Base-by-base conservation (phyloP, 2,329 filamentous ascomycete genomes). In the Acrodontium crateriforme region DNA sequence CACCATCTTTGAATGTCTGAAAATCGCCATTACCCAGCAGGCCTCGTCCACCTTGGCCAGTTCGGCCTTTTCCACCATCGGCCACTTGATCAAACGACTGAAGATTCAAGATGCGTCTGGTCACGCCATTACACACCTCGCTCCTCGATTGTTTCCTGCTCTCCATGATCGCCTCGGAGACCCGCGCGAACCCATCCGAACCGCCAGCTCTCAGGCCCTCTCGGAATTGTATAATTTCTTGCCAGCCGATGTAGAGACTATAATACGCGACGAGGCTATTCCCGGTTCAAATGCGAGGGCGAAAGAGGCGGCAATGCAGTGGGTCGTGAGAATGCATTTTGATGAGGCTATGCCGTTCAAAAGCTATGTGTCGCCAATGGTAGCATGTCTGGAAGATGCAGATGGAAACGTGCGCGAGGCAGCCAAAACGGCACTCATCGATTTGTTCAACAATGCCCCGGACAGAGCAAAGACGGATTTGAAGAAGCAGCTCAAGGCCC, bases 141-240 rank as follows among this genome's bases (percentile, higher is more conserved):
- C 75, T 3, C 67, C 69, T 27, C 67, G 72, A 38, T 75, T 84
- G 6, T 67, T 89, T 36, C 72, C 81, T 3, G 54, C 85, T 24
- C 66, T 94, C 29, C 61, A 84, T 31, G 87, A 94, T 32, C 80
- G 83, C 53, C 68, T 95, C 34, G 84, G 83, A 34, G 87, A 94
- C 51, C 71, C 72, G 39, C 87, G 87, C 53, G 85, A 94, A 49
- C 85, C 84, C 53, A 72, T 84, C 42, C 74, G 85, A 45, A 59
- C 66, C 17, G 66, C 85, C 33, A 81, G 84, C 10, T 63, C 73
- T 24, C 78, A 83, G 50, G 72, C 79, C 11, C 69, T 94, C 33
- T 68, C 68, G 16, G 89, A 89, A 28, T 63, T 94, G 32, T 89
- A 80, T 60, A 65, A 64, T 9, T 70, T 74, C 29, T 69, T 73